Evolutionary conservation across 768 basidiomycete genomes (phyloP), one percentile per base, ranked within the genome.

Genomic region (Porphyrellus cyaneotinctus): DNA sequence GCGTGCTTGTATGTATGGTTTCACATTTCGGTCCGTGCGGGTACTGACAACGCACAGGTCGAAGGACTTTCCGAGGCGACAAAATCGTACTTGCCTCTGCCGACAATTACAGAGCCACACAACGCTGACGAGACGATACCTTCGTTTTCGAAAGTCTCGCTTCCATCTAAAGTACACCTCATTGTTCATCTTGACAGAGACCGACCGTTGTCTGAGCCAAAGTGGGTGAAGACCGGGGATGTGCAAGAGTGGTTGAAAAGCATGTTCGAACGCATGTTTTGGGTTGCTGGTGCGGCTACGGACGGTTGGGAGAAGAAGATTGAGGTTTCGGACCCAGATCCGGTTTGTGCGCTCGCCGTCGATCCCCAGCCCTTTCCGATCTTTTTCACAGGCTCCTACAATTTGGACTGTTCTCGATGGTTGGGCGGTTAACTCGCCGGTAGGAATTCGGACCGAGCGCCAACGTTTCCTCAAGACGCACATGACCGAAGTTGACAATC

Each of bases 301-400:
- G 87, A 87, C 57, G 88, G 89, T 10, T 99, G 97, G 97, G 88
- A 89, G 71, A 92, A 87, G 72, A 95, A 95, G 71, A 88, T 98
- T 49, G 79, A 83, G 35, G 88, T 98, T 22, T 80, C 82, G 26
- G 95, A 98, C 75, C 95, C 97, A 52, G 97, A 99, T 73, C 90
- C 92, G 37, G 95, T 97, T 68, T 62, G 90, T 76, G 37, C 46
- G 42, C 36, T 52, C 36, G 20, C n/a, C 22, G 9, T 56, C 37
- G 20, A 18, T 39, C 9, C 45, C 51, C 22, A 10, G 17, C 20
- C 7, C n/a, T 48, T 44, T 41, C 35, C 26, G 41, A 61, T 26
- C 15, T 49, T 38, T 53, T 58, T 18, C 15, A 9, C 57, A 97
- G 93, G 85, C 93, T 22, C 93, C 94, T 18, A 97, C 92, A 4